phyloP scores from a whole-genome alignment of 2,329 filamentous ascomycete species.

The Cordyceps javanica region DNA sequence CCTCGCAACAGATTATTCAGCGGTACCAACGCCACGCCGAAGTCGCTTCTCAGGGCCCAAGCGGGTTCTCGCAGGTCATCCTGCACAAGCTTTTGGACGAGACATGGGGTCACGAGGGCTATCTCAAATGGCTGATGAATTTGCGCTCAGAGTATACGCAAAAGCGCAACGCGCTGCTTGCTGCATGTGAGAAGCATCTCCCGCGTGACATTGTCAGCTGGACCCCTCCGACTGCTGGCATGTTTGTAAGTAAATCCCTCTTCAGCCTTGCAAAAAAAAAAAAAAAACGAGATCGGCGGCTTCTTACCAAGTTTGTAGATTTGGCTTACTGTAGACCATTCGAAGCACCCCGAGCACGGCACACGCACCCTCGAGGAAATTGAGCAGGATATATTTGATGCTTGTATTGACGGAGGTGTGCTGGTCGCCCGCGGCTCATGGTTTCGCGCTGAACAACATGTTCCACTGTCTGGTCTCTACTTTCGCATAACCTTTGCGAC shows the following conservation, averaged over 20 bases:
- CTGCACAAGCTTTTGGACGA: constrained; percentile 89
- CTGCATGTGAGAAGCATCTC: constrained; percentile 72
- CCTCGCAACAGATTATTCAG: constrained; percentile 76
- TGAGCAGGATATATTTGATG: constrained; percentile 81
- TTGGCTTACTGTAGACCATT: constrained; percentile 66
- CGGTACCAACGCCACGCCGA: constrained; percentile 79
- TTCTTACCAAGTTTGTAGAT: constrained; percentile 37
- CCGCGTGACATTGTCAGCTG: constrained; percentile 71
- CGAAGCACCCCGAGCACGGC: constrained; percentile 55
- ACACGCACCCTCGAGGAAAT: constrained; percentile 55
- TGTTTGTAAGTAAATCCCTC: constrained; percentile 69
- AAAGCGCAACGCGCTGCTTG: constrained; percentile 69
- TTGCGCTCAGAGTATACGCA: constrained; percentile 75
- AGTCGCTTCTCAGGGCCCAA: constrained; percentile 76
- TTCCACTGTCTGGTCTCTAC: constrained; percentile 60
- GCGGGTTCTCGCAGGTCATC: constrained; percentile 75
- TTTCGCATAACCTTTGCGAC: constrained; percentile 89
- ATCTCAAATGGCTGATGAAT: constrained; percentile 81
- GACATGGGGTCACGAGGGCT: constrained; percentile 88
- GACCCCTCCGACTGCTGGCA: constrained; percentile 76
- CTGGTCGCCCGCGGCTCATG: constrained; percentile 81
- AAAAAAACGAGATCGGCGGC: no score
- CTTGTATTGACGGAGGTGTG: constrained; percentile 68
- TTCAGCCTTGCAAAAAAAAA: background rate
- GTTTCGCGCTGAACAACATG: constrained; percentile 73